Percentiles rank a stretch among this genome's conserved stretches.
Evolutionary conservation across 495 filamentous ascomycete genomes (phyloP).

Genomic region (Glarea lozoyensis): DNA sequence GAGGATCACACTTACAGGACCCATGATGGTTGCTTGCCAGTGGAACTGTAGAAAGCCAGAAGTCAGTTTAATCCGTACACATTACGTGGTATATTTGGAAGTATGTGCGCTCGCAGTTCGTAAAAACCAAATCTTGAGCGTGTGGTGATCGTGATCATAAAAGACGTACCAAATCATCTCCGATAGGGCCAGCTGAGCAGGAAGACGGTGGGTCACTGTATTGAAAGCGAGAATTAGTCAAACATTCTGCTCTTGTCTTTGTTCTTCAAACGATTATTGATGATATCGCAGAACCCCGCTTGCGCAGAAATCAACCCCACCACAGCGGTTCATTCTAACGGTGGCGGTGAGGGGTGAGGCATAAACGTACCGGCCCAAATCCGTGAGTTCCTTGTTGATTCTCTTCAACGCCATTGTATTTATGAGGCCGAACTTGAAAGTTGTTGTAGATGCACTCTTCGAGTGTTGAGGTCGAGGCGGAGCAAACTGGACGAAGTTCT

Average conservation of each 20-base stretch:
- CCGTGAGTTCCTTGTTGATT: conserved; percentile 99
- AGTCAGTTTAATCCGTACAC: conserved; percentile 20
- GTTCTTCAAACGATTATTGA: conserved; percentile 10
- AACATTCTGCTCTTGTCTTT: conserved; percentile 3
- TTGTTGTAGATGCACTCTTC: conserved; percentile 7
- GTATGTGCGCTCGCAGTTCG: conserved; percentile 6
- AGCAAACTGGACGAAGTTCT: conserved; percentile 15
- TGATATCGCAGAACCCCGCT: conserved; percentile 20
- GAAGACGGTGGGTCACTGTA: conserved; percentile 93
- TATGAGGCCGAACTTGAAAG: conserved; percentile 7
- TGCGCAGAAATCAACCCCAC: conserved; percentile 17
- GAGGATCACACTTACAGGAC: conserved; percentile 66
- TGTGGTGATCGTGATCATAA: not conserved
- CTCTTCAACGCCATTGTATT: conserved; percentile 91
- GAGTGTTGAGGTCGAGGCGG: conserved; percentile 14
- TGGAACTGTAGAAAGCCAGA: conserved; percentile 63
- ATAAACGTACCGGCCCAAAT: conserved; percentile 84
- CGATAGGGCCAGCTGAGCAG: conserved; percentile 92
- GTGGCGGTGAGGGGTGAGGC: conserved; percentile 9
- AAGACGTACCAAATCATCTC: conserved; percentile 96
- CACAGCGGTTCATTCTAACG: conserved; percentile 5
- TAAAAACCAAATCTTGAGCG: conserved; percentile 2
- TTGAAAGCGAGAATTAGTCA: conserved; percentile 30
- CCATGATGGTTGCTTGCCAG: conserved; percentile 99
- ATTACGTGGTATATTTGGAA: conserved; percentile 9